Evolutionary conservation across 495 filamentous ascomycete genomes (phyloP).

Genomic region (Hypoxylon trugodes): DNA sequence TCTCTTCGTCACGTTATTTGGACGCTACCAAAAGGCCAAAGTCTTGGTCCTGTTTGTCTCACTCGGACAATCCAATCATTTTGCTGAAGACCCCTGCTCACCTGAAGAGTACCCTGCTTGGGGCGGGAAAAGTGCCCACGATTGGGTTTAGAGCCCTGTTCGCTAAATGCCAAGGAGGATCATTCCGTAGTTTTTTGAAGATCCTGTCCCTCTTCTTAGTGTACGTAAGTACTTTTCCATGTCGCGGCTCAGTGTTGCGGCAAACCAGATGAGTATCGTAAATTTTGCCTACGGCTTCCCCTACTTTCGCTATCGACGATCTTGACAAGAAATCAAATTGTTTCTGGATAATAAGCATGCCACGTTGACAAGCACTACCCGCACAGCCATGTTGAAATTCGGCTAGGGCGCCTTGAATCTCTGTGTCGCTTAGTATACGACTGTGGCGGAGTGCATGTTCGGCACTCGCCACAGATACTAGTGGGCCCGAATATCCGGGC

Average conservation of each 20-base stretch:
- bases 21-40: slow-evolving; percentile 46
- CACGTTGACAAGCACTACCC: slow-evolving; percentile 40
- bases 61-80: slow-evolving; percentile 46
- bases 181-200: slow-evolving; percentile 39
- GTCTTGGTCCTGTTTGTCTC: slow-evolving; percentile 47
- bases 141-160: slow-evolving; percentile 45
- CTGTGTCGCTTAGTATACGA: slow-evolving; percentile 30
- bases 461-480: slow-evolving; percentile 37
- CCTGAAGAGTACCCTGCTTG: slow-evolving; percentile 46
- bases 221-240: slow-evolving; percentile 21
- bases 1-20: slow-evolving; percentile 52
- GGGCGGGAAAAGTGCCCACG: slow-evolving; percentile 45
- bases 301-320: slow-evolving; percentile 7
- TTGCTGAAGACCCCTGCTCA: slow-evolving; percentile 44
- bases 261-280: slow-evolving; percentile 6
- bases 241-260: slow-evolving; percentile 22
- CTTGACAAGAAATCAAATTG: background rate
- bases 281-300: slow-evolving; percentile 13
- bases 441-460: slow-evolving; percentile 43
- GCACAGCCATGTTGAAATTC: slow-evolving; percentile 24
- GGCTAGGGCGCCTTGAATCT: slow-evolving; percentile 7
- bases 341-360: slow-evolving; percentile 37
- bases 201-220: slow-evolving; percentile 19
- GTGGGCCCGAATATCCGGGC: slow-evolving; percentile 28
- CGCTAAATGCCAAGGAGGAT: slow-evolving; percentile 39